Evolutionary conservation across 2,329 filamentous ascomycete species (phyloP), one percentile per base, ranked within the genome.

Genomic region (Beauveria sp.): DNA sequence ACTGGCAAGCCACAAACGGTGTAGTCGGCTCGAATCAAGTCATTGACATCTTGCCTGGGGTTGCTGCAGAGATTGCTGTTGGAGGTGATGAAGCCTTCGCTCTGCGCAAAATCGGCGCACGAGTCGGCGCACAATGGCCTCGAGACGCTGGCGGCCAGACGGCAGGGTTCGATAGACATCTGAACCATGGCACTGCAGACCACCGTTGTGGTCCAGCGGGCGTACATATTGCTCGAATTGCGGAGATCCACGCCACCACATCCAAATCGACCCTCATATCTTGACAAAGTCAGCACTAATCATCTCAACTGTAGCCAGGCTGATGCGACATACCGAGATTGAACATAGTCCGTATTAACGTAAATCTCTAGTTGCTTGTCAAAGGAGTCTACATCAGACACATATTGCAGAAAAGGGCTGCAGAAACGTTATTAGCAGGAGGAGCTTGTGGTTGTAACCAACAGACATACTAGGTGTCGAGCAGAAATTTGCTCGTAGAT

Each of bases 111-210:
- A 71, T 93, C 82, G 65, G 91, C 89, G 75, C 95, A 99, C 66
- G 90, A 88, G 65, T 95, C 89, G 51, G 93, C 95, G 74, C 95
- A 99, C 18, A 98, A 79, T 2, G 95, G 92, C 63, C 80, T 80
- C 5, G 90, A 85, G 48, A 87, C 78, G 34, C 81, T 76, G n/a
- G 80, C 74, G 0, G 87, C 83, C 51, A 96, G 77, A 22, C 77
- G 75, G 75, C 95, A 99, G 28, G 82, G 71, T 12, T 76, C 72
- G 68, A 88, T 86, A 5, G 95, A 98, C 71, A 91, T 93, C 75
- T 99, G 95, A 56, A 99, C 85, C 71, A 99, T 89, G 66, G 90
- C 84, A 79, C 96, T 98, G 82, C 95, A 99, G 66, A 99, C 83
- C 65, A 96, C 88, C 64, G 90, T 95, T 52, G 87, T 95, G 5